These are phyloP conservation scores for Hyaloscypha finlandica DNA, from an alignment of 495 filamentous ascomycete genomes.

Conservation along the genomic window DNA sequence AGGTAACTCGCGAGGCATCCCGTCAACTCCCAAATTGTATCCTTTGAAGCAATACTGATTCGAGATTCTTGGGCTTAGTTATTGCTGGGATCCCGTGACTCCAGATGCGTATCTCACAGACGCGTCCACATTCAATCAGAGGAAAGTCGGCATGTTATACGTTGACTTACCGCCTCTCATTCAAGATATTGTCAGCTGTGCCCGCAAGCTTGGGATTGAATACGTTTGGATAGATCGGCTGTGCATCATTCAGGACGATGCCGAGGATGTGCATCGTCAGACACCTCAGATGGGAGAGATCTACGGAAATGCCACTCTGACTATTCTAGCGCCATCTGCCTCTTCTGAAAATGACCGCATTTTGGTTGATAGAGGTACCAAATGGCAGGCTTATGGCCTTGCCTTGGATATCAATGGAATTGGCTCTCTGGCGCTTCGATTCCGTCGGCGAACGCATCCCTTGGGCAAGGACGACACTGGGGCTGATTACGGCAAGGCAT, in stretches of 20 bases:
- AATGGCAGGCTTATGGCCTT: background rate
- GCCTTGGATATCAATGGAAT: background rate
- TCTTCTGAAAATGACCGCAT: background rate
- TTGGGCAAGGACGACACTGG: background rate
- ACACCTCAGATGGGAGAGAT: constrained; percentile 9
- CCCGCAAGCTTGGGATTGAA: constrained; percentile 2
- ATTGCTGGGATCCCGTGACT: constrained; percentile 1
- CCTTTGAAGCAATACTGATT: too few species aligned
- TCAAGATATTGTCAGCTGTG: background rate
- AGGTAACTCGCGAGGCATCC: too few species aligned
- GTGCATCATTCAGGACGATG: constrained; percentile 34
- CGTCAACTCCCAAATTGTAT: too few species aligned
- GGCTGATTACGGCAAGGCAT: constrained; percentile 1
- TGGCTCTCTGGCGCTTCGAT: background rate
- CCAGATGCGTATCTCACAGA: background rate
- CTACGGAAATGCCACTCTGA: constrained; percentile 4
- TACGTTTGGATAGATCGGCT: constrained; percentile 31
- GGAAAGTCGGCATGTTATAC: background rate
- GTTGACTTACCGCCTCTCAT: background rate
- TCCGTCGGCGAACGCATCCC: background rate
- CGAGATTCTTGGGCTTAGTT: background rate
- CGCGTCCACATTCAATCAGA: background rate
- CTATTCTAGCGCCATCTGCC: background rate
- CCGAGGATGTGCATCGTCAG: constrained; percentile 7
- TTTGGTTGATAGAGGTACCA: background rate